A percentile compares a stretch with the other conserved stretches of the same genome.
These are phyloP conservation scores for Sporothrix brasiliensis DNA, from an alignment of 2,329 filamentous ascomycete genomes.

Conservation along the genomic window DNA sequence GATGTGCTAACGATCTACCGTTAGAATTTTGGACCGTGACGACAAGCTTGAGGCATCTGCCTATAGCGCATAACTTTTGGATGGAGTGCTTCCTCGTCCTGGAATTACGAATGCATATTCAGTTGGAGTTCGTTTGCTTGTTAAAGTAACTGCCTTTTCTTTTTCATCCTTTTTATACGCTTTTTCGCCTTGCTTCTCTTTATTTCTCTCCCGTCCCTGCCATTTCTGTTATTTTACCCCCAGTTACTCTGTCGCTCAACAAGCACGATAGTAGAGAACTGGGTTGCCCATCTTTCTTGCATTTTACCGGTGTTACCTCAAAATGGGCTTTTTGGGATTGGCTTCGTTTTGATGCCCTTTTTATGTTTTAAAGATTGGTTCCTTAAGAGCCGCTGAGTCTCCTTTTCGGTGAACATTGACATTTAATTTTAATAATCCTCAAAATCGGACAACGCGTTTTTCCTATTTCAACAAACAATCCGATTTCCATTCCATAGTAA, in stretches of 20 bases:
- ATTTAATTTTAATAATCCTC: no score
- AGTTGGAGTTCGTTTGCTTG: not conserved
- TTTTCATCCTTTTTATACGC: not conserved
- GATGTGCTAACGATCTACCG: constrained; percentile 13
- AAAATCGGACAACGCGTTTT: no score
- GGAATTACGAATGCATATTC: not conserved
- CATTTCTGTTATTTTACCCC: not conserved
- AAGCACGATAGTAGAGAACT: constrained; percentile 6
- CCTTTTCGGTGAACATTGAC: not conserved
- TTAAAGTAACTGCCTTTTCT: not conserved
- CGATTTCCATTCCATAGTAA: not conserved
- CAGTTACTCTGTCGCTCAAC: not conserved
- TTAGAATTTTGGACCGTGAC: constrained; percentile 58
- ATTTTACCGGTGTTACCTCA: constrained; percentile 1
- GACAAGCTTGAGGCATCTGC: constrained; percentile 57
- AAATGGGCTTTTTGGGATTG: not conserved
- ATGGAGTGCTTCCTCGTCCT: not conserved
- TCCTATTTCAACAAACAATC: not conserved
- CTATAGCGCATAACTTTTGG: constrained; percentile 42
- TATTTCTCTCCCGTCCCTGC: not conserved
- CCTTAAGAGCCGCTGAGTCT: not conserved
- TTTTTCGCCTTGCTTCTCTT: not conserved
- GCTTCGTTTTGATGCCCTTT: not conserved
- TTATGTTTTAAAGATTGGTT: not conserved
- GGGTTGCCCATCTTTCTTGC: not conserved